phyloP scores from a whole-genome alignment of 176 grass and related monocot species.

The Elymus sibiricus region DNA sequence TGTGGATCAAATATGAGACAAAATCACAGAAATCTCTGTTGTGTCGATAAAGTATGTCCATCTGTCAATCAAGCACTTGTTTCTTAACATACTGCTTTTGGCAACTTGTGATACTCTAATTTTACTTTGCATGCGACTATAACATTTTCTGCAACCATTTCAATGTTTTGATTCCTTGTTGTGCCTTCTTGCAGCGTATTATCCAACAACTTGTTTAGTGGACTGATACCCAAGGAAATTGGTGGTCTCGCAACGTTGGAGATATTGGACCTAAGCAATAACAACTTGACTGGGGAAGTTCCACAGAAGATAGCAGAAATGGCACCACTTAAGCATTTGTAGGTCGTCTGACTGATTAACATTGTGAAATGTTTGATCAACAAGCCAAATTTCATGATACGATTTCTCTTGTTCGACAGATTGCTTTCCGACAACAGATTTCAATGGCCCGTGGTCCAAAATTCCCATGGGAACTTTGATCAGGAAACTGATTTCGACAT shows the following conservation, averaged over 20 bases:
- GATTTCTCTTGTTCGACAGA: constrained; percentile 40
- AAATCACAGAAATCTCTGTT: neutral
- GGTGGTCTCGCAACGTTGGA: constrained; percentile 64
- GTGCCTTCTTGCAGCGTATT: constrained; percentile 55
- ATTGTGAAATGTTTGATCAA: neutral
- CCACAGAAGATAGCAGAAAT: constrained; percentile 78
- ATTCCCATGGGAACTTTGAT: constrained; percentile 42
- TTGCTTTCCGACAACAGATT: constrained; percentile 85
- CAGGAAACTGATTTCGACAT: constrained; percentile 45
- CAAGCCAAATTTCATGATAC: constrained; percentile 11
- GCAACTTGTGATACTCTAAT: neutral
- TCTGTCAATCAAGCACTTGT: neutral
- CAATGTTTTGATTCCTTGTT: constrained; percentile 6
- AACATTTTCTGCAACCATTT: neutral
- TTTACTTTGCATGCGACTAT: constrained; percentile 5
- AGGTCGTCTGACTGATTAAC: constrained; percentile 35
- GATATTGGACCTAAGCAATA: constrained; percentile 82
- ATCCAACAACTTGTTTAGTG: constrained; percentile 73
- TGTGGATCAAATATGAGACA: neutral
- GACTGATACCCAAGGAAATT: constrained; percentile 79
- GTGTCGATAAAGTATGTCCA: neutral
- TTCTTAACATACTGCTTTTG: neutral
- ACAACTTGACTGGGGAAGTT: constrained; percentile 76
- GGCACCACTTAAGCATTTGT: constrained; percentile 85
- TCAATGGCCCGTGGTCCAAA: constrained; percentile 44